Evolutionary conservation across 495 filamentous ascomycete genomes (phyloP).

Genomic region (Daldinia concentrica): DNA sequence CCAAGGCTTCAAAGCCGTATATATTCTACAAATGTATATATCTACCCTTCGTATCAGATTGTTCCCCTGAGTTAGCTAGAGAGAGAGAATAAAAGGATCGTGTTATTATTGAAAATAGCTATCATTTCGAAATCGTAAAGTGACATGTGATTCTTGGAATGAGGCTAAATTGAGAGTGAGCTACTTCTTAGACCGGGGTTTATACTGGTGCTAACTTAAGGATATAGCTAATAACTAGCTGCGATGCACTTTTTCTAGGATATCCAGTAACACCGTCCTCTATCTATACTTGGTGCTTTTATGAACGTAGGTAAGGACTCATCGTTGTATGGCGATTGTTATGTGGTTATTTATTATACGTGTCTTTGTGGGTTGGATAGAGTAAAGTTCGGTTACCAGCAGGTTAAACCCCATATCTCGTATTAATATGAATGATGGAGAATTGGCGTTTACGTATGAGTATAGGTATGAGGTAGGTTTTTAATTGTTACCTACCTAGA

Average conservation of each 20-base stretch:
- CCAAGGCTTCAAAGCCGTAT: conserved; percentile 30
- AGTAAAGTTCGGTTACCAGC: not conserved
- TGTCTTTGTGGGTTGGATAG: no score
- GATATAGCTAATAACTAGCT: not conserved
- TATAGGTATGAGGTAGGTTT: not conserved
- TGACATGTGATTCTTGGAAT: not conserved
- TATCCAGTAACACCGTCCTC: not conserved
- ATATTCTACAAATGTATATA: conserved; percentile 40
- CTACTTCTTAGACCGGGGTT: no score
- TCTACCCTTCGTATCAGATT: conserved; percentile 38
- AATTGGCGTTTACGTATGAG: no score
- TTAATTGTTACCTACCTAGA: no score
- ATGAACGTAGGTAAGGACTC: no score
- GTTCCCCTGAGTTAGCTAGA: conserved; percentile 36
- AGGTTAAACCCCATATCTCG: not conserved
- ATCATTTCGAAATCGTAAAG: not conserved
- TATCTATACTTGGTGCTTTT: no score
- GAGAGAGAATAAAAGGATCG: conserved; percentile 37
- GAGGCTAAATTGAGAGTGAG: not conserved
- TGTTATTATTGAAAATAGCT: conserved; percentile 11
- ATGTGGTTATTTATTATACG: no score
- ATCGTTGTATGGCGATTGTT: no score
- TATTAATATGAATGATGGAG: not conserved
- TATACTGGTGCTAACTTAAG: not conserved
- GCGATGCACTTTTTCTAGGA: not conserved